These are phyloP conservation scores for Ajuga reptans DNA, from an alignment of 305 asterid genomes.

Conservation along the genomic window DNA sequence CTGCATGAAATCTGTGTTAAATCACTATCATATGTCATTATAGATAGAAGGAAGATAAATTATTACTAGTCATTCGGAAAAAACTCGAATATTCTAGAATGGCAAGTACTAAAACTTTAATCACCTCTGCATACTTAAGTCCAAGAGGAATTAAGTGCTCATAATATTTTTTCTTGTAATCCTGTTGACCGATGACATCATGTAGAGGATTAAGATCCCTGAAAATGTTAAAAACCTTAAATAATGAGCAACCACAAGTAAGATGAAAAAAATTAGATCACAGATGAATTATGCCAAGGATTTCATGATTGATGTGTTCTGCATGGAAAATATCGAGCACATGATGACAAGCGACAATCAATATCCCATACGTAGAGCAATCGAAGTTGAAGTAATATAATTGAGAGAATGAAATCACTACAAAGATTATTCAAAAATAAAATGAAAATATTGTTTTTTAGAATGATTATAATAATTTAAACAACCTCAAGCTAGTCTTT, in stretches of 20 bases:
- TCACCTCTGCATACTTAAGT: conserved; percentile 58
- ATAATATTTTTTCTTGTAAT: conserved; percentile 80
- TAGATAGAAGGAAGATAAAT: conserved; percentile 18
- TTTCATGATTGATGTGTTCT: conserved; percentile 1
- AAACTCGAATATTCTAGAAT: not conserved
- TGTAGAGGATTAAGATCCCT: conserved; percentile 92
- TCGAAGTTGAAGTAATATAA: not conserved
- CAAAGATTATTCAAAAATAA: not conserved
- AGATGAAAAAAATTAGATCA: not conserved
- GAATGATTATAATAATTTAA: not conserved
- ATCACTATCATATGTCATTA: conserved; percentile 27
- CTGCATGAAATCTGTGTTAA: conserved; percentile 71
- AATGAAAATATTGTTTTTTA: not conserved
- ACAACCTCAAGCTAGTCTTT: not conserved
- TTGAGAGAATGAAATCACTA: not conserved
- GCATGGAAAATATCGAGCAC: not conserved
- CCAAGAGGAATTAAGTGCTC: conserved; percentile 60
- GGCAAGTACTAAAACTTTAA: not conserved
- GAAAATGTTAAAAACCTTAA: conserved; percentile 19
- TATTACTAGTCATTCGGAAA: not conserved
- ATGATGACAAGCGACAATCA: not conserved
- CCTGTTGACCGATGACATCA: conserved; percentile 41
- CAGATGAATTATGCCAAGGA: conserved; percentile 11
- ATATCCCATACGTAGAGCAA: not conserved
- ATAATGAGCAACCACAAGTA: not conserved